These are phyloP conservation scores for Solanum okadae DNA, from an alignment of 257 asterid species.

Conservation along the genomic window DNA sequence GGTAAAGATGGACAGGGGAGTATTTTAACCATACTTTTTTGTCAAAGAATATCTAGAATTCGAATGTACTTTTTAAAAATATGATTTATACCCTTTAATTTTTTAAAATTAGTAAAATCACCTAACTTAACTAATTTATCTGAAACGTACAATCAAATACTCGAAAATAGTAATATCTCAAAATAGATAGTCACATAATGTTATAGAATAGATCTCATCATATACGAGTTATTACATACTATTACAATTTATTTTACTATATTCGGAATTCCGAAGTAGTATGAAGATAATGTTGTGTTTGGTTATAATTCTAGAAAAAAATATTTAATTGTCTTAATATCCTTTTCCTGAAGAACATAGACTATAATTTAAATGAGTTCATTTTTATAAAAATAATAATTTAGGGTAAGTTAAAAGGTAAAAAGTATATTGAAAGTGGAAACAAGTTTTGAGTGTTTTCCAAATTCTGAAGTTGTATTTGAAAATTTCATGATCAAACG, in stretches of 20 bases:
- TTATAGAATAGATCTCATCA: background rate
- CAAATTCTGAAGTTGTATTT: background rate
- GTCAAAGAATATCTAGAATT: background rate
- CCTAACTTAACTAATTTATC: background rate
- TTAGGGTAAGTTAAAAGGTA: background rate
- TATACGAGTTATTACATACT: too few relatives aligned
- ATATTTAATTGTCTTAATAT: too few relatives aligned
- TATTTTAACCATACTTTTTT: background rate
- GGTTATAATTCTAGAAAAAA: background rate
- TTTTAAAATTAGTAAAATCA: too few relatives aligned
- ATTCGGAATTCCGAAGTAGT: background rate
- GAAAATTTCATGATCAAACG: background rate
- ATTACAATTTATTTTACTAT: background rate
- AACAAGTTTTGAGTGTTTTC: background rate
- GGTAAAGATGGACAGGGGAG: too few relatives aligned
- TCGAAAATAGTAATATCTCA: background rate
- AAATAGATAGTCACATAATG: background rate
- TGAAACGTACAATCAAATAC: background rate
- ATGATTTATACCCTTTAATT: background rate
- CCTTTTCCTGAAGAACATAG: background rate
- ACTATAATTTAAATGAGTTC: background rate
- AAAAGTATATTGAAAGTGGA: background rate
- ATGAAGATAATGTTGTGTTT: background rate
- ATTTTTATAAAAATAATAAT: background rate
- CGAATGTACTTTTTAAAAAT: background rate